Evolutionary conservation across 768 basidiomycete species (phyloP), one percentile per base, ranked within the genome.

Genomic region (Heimioporus sp.): DNA sequence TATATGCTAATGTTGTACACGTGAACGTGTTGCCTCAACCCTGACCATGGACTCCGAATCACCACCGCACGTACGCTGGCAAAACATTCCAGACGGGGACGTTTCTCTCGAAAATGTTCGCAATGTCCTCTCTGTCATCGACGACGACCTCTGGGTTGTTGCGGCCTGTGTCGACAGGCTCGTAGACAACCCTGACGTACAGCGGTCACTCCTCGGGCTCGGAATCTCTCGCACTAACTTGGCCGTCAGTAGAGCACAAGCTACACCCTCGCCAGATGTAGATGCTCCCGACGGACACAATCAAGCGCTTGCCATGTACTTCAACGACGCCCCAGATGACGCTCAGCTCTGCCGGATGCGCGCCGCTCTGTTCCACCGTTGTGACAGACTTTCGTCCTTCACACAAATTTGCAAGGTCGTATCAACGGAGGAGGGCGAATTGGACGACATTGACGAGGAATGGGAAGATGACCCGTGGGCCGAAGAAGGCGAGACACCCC

Each of bases 71-170:
- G 61, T 72, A 56, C 71, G 69, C 58, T 92, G 91, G 90, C 68
- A 72, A 47, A 60, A 66, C 41, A 75, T 86, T 49, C 56, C 73
- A 35, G 81, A 90, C 68, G 67, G 76, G 35, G 76, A 85, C n/a
- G 61, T 92, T 51, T 82, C 82, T 4, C 60, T 70, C 0, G 76
- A 81, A 43, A 61, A 64, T 38, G 70, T 88, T 24, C 67, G 72
- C 20, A 61, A 78, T 20, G 60, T 76, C 17, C 76, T 94, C 17
- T 71, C 66, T 10, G 59, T 71, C 20, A 70, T 87, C 37, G 68
- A 72, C 38, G 83, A 92, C 60, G 86, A 93, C 66, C 69, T 85
- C 10, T 93, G 90, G 90, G 85, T 84, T 15, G 79, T 78, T 35
- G 81, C 86, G n/a, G 88, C 90, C 3, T 87, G 82, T 59, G 72